Evolutionary conservation across 2,329 filamentous ascomycete genomes (phyloP), one percentile per base, ranked within the genome.

Genomic region (Penicillium rolfsii): DNA sequence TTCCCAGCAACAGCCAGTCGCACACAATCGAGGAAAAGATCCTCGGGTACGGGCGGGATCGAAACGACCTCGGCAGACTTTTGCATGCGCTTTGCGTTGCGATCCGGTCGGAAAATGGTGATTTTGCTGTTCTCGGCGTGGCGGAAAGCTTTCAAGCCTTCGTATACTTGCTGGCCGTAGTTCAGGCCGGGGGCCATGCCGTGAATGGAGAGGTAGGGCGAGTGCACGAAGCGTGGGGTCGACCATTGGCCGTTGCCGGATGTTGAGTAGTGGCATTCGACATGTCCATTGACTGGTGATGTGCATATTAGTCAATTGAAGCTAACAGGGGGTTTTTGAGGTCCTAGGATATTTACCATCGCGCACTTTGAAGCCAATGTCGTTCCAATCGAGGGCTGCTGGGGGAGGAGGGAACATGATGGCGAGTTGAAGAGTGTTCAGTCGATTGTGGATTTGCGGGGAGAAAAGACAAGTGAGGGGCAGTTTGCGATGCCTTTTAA

Each of bases 121-220:
- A 98, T 93, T 61, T 80, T 79, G 61, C 82, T 75, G 76, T 90
- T 86, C 60, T 52, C 26, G 0, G 84, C 81, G 58, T 76, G 74
- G 64, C 94, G 92, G 85, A 97, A 97, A 58, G 94, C 93, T 79
- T 98, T 98, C 76, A 98, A 87, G n/a, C 95, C 95, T 77, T 99
- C 95, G 82, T 96, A 99, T 71, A 92, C 94, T 81, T 98, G 95
- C 75, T 97, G 93, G 60, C 94, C 93, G 77, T 99, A 99, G 84
- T 99, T 99, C 67, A 98, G 86, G 46, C 88, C 94, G 0, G 95
- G 93, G 0, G 93, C 89, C 91, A 99, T 95, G 77, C 94, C 95
- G 79, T 98, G 94, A 74, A 98, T 88, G 67, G 89, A 88, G 70
- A 98, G 86, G 81, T 85, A 93, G 6, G 94, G 94, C 70, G 94